Conservation (phyloP, 1,139 yeast genomes). For the Geotrichum restrictum region DNA sequence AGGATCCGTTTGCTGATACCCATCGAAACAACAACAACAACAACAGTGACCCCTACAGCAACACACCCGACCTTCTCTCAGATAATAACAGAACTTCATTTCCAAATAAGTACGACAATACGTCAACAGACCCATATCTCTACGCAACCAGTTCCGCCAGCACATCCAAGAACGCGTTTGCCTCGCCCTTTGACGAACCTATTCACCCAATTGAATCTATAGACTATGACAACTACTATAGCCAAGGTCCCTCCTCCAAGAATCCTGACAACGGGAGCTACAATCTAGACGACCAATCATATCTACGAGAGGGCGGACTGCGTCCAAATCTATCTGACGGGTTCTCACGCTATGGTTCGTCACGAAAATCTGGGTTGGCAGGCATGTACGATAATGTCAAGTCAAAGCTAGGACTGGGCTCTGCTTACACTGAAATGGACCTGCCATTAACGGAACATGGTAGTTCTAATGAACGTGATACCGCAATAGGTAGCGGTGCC, state of each 20-base stretch:
- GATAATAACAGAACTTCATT: slow-evolving; percentile 7
- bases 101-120: slow-evolving; percentile 18
- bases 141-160: slow-evolving; percentile 9
- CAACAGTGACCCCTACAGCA: background rate
- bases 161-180: slow-evolving; percentile 10
- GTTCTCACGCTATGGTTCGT: slow-evolving; percentile 12
- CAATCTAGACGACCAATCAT: slow-evolving; percentile 19
- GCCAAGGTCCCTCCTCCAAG: slow-evolving; percentile 1
- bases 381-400: slow-evolving; percentile 33
- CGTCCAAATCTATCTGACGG: slow-evolving; percentile 8
- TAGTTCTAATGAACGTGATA: slow-evolving; percentile 12
- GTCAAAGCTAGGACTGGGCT: slow-evolving; percentile 33
- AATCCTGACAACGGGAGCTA: slow-evolving; percentile 3
- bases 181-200: slow-evolving; percentile 20
- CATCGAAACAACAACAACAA: background rate
- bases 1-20: slow-evolving; percentile 19
- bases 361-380: slow-evolving; percentile 27
- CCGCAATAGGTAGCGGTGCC: slow-evolving; percentile 22
- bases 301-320: slow-evolving; percentile 1
- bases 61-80: slow-evolving; percentile 13
- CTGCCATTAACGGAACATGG: slow-evolving; percentile 34
- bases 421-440: slow-evolving; percentile 37
- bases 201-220: slow-evolving; percentile 16
- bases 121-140: slow-evolving; percentile 17
- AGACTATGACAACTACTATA: slow-evolving; percentile 12